Conservation (phyloP, 2,329 filamentous ascomycete species). For the Blastomyces emzantsi region DNA sequence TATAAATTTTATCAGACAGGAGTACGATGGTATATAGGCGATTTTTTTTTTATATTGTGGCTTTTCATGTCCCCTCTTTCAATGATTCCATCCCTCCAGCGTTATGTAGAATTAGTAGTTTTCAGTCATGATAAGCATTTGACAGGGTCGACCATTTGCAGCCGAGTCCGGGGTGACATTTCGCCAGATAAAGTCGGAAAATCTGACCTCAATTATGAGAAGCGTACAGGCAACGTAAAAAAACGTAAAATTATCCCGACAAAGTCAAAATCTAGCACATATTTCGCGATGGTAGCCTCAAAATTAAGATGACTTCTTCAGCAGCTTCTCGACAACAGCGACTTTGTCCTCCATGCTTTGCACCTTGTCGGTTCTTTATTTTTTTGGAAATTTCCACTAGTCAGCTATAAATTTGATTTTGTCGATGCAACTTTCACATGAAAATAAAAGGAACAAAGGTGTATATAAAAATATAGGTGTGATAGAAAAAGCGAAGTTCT, state of each 20-base stretch:
- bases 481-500: constrained; percentile 17
- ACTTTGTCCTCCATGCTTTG: constrained; percentile 79
- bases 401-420: neutral
- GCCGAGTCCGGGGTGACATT: neutral
- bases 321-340: constrained; percentile 46
- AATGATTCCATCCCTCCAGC: neutral
- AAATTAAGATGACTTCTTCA: constrained; percentile 22
- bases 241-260: neutral
- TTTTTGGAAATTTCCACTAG: constrained; percentile 1
- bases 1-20: neutral
- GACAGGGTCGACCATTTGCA: neutral
- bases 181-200: neutral
- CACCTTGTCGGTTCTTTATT: constrained; percentile 66
- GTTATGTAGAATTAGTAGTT: neutral
- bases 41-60: neutral
- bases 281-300: neutral
- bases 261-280: neutral
- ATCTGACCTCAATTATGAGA: neutral
- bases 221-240: neutral
- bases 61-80: neutral
- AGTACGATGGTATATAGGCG: neutral
- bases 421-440: neutral
- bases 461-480: too few relatives aligned
- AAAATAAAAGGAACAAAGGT: neutral
- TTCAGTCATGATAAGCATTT: neutral